These are phyloP conservation scores for Bonia amplexicaulis DNA, from an alignment of 176 grass and related monocot species.

Conservation along the genomic window DNA sequence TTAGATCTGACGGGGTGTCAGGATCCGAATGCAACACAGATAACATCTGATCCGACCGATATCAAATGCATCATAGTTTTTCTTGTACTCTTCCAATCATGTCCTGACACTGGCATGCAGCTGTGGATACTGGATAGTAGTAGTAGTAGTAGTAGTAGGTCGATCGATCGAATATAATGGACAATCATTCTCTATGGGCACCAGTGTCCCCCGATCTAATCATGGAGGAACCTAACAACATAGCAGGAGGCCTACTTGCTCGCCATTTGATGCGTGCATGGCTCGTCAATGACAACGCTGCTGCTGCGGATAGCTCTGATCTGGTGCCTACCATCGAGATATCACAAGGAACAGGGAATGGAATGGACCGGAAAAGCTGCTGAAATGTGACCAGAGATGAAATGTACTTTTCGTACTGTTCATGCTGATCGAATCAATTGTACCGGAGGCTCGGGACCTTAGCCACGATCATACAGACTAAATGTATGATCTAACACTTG, in stretches of 20 bases:
- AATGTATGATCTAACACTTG: no score
- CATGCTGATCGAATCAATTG: background rate
- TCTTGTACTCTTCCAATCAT: conserved; percentile 15
- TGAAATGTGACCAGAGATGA: background rate
- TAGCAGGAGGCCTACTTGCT: background rate
- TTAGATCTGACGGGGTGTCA: no score
- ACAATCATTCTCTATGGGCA: conserved; percentile 20
- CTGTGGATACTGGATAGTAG: background rate
- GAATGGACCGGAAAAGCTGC: background rate
- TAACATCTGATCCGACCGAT: background rate
- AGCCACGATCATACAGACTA: background rate
- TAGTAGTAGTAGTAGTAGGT: background rate
- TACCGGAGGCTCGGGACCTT: background rate
- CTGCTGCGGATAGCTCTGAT: background rate
- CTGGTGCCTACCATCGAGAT: background rate
- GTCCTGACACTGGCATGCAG: background rate
- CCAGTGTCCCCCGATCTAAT: conserved; percentile 10
- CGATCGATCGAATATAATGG: conserved; percentile 15
- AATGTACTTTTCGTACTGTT: background rate
- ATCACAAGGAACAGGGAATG: background rate
- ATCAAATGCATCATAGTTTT: background rate
- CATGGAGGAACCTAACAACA: background rate
- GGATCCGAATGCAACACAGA: no score
- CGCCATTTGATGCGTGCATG: background rate
- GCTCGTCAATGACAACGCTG: background rate